Evolutionary conservation across 495 filamentous ascomycete genomes (phyloP), one percentile per base, ranked within the genome.

Genomic region (Ascodesmis nigricans): DNA sequence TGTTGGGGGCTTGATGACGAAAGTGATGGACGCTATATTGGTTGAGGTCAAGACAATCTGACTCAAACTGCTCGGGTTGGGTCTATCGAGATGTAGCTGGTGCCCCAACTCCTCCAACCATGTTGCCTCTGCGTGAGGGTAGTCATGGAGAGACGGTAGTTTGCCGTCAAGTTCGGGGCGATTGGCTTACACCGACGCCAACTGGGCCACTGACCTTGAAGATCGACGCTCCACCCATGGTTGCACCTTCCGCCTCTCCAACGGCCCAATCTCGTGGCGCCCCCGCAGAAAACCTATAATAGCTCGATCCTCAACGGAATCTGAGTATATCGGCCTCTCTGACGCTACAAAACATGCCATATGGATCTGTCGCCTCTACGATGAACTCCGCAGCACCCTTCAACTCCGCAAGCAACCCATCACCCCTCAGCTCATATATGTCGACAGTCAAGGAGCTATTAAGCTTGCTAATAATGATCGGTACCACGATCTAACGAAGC

Each of bases 401-500:
- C n/a, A n/a, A n/a, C n/a, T n/a, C n/a, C n/a, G n/a, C n/a, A n/a
- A n/a, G n/a, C 13, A 31, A 5, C 5, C 9, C 4, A 3, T 22
- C 10, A 42, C 2, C 16, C 38, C 14, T 3, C 31, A 27, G 11
- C 13, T 22, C 0, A 17, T 51, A 0, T 33, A 26, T 18, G 24
- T 27, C 1, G 43, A 47, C 15, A 50, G 44, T 14, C 29, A 37
- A 18, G 28, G 33, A 8, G 21, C 47, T 1, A 35, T 44, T 3
- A 31, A 37, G 7, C 17, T 52, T 3, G 20, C 41, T 0, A 19
- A 38, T 3, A 51, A 51, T 9, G 20, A 38, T 3, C 25, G 35
- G 1, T 21, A 22, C n/a, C 44, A 47, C 21, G 32, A 40, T 4
- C 23, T 30, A 1, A 45, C 33, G 0, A 48, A 51, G 26, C 44